Evolutionary conservation across 495 filamentous ascomycete genomes (phyloP).

Genomic region (Amniculicola lignicola): DNA sequence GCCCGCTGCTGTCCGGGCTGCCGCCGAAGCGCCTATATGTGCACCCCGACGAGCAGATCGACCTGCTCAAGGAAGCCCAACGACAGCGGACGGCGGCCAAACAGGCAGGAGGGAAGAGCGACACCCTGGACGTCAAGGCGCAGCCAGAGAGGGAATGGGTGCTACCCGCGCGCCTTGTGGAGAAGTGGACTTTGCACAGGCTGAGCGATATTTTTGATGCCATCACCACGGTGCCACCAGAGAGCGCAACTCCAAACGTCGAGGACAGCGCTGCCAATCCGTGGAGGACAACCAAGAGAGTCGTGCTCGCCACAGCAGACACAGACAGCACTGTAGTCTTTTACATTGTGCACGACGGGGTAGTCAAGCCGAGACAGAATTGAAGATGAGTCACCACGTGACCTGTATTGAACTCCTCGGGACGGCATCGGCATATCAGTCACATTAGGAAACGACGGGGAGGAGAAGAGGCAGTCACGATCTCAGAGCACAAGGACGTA

Average conservation of each 20-base stretch:
- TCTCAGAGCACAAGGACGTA: no score
- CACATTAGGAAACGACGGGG: no score
- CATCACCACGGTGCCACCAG: slow-evolving; percentile 52
- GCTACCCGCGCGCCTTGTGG: slow-evolving; percentile 73
- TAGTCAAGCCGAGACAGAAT: slow-evolving; percentile 95
- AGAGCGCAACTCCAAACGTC: slow-evolving; percentile 34
- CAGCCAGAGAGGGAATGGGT: slow-evolving; percentile 72
- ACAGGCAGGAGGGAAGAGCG: slow-evolving; percentile 37
- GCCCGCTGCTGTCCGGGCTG: slow-evolving; percentile 78
- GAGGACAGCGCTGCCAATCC: slow-evolving; percentile 38
- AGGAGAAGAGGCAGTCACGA: no score
- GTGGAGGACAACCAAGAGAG: slow-evolving; percentile 55
- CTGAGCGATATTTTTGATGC: slow-evolving; percentile 81
- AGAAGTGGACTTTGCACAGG: slow-evolving; percentile 74
- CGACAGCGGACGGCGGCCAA: slow-evolving; percentile 18
- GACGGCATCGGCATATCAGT: no score
- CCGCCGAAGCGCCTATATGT: slow-evolving; percentile 82
- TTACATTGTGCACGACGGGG: slow-evolving; percentile 91
- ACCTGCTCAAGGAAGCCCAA: slow-evolving; percentile 51
- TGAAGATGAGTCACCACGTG: slow-evolving; percentile 41
- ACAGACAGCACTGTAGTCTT: slow-evolving; percentile 93
- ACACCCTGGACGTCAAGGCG: slow-evolving; percentile 48
- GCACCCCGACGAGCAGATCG: slow-evolving; percentile 89
- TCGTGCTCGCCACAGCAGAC: slow-evolving; percentile 78
- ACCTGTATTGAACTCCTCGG: not conserved